phyloP scores from a whole-genome alignment of 306 rosid species.

The Rosa chinensis region DNA sequence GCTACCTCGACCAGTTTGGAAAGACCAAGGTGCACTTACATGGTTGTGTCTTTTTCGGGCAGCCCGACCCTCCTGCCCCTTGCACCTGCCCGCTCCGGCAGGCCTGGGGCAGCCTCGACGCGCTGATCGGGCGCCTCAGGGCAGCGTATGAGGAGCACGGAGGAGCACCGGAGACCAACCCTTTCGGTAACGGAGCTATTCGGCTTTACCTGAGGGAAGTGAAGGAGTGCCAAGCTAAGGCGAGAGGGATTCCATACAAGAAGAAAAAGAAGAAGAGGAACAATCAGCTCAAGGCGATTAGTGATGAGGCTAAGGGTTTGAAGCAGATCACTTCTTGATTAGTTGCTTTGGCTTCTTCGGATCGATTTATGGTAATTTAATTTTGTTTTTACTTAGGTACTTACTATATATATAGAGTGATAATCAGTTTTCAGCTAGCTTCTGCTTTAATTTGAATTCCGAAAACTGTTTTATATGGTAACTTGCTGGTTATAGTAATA shows the following conservation, averaged over 20 bases:
- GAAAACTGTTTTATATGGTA: not conserved
- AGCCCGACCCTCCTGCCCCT: constrained; percentile 90
- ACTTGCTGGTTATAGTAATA: not conserved
- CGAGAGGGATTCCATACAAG: constrained; percentile 76
- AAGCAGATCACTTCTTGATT: constrained; percentile 46
- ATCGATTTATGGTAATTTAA: constrained; percentile 47
- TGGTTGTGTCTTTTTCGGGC: constrained; percentile 84
- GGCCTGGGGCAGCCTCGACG: constrained; percentile 96
- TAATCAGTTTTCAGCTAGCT: not conserved
- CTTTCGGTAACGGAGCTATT: constrained; percentile 80
- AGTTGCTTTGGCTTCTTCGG: constrained; percentile 32
- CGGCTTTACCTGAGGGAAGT: constrained; percentile 81
- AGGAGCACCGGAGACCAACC: constrained; percentile 69
- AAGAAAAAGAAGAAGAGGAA: constrained; percentile 84
- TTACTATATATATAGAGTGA: not conserved
- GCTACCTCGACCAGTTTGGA: constrained; percentile 87
- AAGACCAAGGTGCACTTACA: constrained; percentile 88
- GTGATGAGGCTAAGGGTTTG: constrained; percentile 46
- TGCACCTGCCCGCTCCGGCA: constrained; percentile 85
- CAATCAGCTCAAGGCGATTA: constrained; percentile 41
- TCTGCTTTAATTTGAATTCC: not conserved
- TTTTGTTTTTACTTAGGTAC: not conserved
- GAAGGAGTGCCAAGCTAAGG: constrained; percentile 82
- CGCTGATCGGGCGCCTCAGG: constrained; percentile 81
- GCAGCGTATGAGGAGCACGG: constrained; percentile 92